Conservation (phyloP, 805 yeast genomes). For the Maudiozyma barnettii region DNA sequence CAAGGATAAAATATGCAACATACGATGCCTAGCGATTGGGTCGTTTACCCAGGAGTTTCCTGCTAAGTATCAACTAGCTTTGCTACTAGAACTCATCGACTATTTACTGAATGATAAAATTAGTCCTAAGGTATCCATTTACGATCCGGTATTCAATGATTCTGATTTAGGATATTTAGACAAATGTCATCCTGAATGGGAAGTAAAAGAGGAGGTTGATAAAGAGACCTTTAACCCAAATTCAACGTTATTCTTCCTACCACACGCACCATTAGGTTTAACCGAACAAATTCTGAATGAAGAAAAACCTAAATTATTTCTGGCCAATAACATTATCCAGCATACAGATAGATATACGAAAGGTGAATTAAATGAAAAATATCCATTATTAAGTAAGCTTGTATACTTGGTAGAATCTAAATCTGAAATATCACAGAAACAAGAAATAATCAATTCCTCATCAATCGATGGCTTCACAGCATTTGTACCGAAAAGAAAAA, state of each 20-base stretch:
- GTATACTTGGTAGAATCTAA: conserved; percentile 16
- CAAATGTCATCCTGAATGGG: conserved; percentile 20
- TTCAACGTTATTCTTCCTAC: conserved; percentile 47
- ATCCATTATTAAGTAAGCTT: conserved; percentile 37
- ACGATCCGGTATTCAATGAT: conserved; percentile 54
- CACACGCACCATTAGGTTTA: conserved; percentile 61
- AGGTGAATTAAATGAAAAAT: conserved; percentile 33
- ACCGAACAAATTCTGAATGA: conserved; percentile 34
- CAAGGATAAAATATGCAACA: conserved; percentile 13
- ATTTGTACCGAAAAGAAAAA: conserved; percentile 17
- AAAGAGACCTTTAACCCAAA: conserved; percentile 14
- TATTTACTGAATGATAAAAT: conserved; percentile 1
- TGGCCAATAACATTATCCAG: conserved; percentile 44
- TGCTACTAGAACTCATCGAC: conserved; percentile 36
- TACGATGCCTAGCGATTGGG: conserved; percentile 69
- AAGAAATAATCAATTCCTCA: background rate
- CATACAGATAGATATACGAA: conserved; percentile 48
- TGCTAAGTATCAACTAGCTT: conserved; percentile 60
- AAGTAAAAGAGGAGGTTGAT: conserved; percentile 16
- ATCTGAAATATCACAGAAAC: background rate
- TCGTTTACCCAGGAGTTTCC: conserved; percentile 48
- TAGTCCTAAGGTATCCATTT: conserved; percentile 35
- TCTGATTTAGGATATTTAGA: conserved; percentile 35
- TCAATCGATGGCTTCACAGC: conserved; percentile 16
- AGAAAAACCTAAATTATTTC: conserved; percentile 31